Evolutionary conservation across 352 stramenopile species (phyloP), one percentile per base, ranked within the genome.

Genomic region (Lagenidium giganteum): DNA sequence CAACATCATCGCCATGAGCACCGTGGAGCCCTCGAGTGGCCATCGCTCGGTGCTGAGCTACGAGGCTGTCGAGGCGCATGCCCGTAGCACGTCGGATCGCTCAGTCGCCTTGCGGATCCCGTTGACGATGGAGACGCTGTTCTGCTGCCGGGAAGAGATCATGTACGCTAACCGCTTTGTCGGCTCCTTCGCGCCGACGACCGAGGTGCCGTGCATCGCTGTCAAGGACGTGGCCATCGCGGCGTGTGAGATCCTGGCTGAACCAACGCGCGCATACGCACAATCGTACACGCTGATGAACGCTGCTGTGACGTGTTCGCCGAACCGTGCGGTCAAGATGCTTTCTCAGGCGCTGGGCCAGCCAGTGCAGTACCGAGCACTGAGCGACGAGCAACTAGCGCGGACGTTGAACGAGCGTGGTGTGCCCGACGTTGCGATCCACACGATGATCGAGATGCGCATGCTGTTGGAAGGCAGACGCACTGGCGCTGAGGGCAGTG

Each of bases 101-200:
- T 77, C 55, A 54, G 64, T 91, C 18, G 69, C 57, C 34, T 51
- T 91, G 16, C 71, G 78, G 1, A 70, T 88, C 41, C 78, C 78
- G 20, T 38, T 87, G 20, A 53, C 87, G 28, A 88, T 91, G 78
- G 78, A 91, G 51, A 82, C 72, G 21, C 51, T 88, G 26, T 51
- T 88, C 12, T 81, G 83, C 40, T 87, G 75, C 39, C 78, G 72
- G 17, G 75, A 88, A 26, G 78, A 90, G 42, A 61, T 91, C 26
- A 52, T 87, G 26, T 91, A 78, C 30, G 75, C 70, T 3, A 74
- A 67, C 22, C 73, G 73, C 23, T 70, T 88, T n/a, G 38, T 78
- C 14, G 61, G 70, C 18, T 83, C 67, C 40, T 86, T 86, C 24
- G 46, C 32, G 12, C 41, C 41, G 2, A 56, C 67, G 12, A 83